Evolutionary conservation across 257 asterid species (phyloP).

Genomic region (Fraxinus quadrangulata): DNA sequence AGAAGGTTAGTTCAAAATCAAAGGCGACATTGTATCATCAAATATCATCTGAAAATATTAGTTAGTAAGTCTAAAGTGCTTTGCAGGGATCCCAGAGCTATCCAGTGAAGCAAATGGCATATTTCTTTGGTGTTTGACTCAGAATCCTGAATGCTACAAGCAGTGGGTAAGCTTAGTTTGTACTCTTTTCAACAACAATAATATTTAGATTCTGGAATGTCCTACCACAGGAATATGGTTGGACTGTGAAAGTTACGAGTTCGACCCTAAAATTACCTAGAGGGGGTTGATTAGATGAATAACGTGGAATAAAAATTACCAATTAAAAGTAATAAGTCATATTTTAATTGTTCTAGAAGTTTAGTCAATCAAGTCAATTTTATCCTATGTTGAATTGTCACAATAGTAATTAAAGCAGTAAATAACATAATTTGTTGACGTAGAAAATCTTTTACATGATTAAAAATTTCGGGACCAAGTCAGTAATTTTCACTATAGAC

Average conservation of each 20-base stretch:
- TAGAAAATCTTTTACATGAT: no score
- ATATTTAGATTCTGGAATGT: not conserved
- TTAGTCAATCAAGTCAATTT: no score
- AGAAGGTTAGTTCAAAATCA: constrained; percentile 50
- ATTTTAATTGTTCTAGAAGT: no score
- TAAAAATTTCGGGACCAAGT: no score
- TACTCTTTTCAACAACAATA: not conserved
- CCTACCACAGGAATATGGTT: constrained; percentile 1
- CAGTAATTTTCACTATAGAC: no score
- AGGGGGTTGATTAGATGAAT: no score
- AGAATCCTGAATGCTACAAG: constrained; percentile 72
- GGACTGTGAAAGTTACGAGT: not conserved
- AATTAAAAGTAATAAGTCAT: no score
- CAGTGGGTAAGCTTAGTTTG: constrained; percentile 65
- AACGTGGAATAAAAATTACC: no score
- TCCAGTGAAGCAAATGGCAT: constrained; percentile 66
- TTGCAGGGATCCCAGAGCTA: constrained; percentile 67
- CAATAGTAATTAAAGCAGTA: no score
- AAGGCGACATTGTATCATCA: not conserved
- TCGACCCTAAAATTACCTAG: no score
- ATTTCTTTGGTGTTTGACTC: constrained; percentile 79
- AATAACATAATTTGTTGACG: no score
- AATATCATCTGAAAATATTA: not conserved
- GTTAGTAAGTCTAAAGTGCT: constrained; percentile 2
- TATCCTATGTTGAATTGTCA: no score